Conservation (phyloP, 768 basidiomycete species). For the Mycena vulgaris region DNA sequence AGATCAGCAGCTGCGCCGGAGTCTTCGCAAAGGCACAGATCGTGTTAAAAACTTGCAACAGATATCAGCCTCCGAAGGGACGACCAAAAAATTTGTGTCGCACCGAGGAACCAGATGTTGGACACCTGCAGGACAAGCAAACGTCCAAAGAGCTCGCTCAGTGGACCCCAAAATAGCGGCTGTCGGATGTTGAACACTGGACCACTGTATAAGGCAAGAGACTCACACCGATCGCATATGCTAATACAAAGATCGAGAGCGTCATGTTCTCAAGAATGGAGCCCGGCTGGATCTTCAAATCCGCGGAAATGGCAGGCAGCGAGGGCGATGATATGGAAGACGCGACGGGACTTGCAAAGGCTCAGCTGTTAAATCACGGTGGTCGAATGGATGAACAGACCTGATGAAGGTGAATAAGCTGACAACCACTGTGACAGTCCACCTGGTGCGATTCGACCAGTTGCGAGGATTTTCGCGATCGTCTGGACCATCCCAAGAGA, state of each 20-base stretch:
- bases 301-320: slow-evolving; percentile 45
- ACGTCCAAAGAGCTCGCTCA: slow-evolving; percentile 58
- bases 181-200: slow-evolving; percentile 24
- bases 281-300: slow-evolving; percentile 46
- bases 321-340: slow-evolving; percentile 52
- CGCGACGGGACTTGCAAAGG: slow-evolving; percentile 47
- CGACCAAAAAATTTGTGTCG: too few relatives aligned
- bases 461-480: slow-evolving; percentile 53
- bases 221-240: slow-evolving; percentile 53
- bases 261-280: slow-evolving; percentile 57
- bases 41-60: slow-evolving; percentile 64
- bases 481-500: slow-evolving; percentile 48
- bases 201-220: neutral
- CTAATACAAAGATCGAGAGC: slow-evolving; percentile 60
- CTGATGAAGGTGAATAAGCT: slow-evolving; percentile 71
- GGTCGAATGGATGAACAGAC: slow-evolving; percentile 28
- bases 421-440: slow-evolving; percentile 67
- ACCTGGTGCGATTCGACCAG: slow-evolving; percentile 62
- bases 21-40: slow-evolving; percentile 67
- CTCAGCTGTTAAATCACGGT: neutral
- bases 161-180: slow-evolving; percentile 57
- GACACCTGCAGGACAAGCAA: slow-evolving; percentile 68
- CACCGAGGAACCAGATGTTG: slow-evolving; percentile 71
- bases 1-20: slow-evolving; percentile 67
- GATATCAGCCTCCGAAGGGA: neutral